A percentile compares a stretch with the other conserved stretches of the same genome.
These are phyloP conservation scores for Rhodamnia argentea DNA, from an alignment of 345 rosid species.

Conservation along the genomic window DNA sequence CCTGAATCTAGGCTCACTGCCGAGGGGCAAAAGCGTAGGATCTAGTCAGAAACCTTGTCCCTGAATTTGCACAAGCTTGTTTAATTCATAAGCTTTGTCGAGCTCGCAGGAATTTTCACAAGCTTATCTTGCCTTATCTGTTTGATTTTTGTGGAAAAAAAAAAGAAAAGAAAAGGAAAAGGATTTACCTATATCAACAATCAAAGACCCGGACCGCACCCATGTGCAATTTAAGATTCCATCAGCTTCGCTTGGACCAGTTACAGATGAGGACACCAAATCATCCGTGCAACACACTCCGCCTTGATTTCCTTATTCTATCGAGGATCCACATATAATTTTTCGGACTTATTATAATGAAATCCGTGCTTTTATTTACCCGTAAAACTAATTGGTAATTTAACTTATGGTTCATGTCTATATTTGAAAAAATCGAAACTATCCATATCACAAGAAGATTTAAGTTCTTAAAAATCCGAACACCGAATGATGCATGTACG, in stretches of 20 bases:
- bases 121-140: background rate
- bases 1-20: too few species aligned
- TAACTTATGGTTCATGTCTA: background rate
- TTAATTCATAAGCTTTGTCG: too few species aligned
- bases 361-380: background rate
- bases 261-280: background rate
- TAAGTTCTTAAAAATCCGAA: too few species aligned
- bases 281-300: too few species aligned
- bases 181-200: background rate
- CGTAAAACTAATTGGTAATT: background rate
- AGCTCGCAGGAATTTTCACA: too few species aligned
- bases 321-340: background rate
- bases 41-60: too few species aligned
- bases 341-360: background rate
- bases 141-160: background rate
- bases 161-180: too few species aligned
- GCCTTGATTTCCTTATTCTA: background rate
- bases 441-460: background rate
- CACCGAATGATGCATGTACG: too few species aligned
- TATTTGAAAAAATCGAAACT: background rate
- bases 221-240: background rate
- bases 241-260: background rate
- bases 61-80: too few species aligned
- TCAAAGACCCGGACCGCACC: background rate
- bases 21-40: too few species aligned